Conservation (phyloP, 768 basidiomycete genomes). For the Pulveroboletus sp. region DNA sequence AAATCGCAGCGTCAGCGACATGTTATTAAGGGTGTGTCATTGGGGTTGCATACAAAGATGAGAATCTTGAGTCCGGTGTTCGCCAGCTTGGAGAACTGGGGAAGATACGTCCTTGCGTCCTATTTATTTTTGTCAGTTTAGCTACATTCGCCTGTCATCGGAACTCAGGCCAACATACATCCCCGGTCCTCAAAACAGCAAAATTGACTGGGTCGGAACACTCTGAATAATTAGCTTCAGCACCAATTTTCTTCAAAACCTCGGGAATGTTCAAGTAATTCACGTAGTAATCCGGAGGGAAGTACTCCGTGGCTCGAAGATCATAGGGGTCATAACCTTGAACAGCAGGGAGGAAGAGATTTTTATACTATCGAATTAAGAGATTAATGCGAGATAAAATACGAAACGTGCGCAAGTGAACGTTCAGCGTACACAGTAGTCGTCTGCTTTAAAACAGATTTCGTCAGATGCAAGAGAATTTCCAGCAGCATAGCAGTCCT, state of each 20-base stretch:
- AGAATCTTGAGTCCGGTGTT: slow-evolving; percentile 37
- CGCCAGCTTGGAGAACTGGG: slow-evolving; percentile 35
- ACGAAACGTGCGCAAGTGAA: too few relatives aligned
- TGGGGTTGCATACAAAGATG: slow-evolving; percentile 40
- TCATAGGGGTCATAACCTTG: slow-evolving; percentile 55
- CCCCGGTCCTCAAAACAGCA: slow-evolving; percentile 49
- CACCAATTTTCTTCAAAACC: slow-evolving; percentile 49
- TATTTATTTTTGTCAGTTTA: slow-evolving; percentile 1
- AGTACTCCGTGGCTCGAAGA: slow-evolving; percentile 52
- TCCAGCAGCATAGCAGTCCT: slow-evolving; percentile 57
- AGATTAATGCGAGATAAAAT: not conserved
- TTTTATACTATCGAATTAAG: slow-evolving; percentile 36
- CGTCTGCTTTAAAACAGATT: slow-evolving; percentile 50
- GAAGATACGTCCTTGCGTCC: slow-evolving; percentile 37
- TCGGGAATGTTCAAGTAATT: slow-evolving; percentile 38
- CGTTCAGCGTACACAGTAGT: slow-evolving; percentile 51
- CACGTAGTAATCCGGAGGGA: slow-evolving; percentile 58
- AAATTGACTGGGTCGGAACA: too few relatives aligned
- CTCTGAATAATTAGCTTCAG: slow-evolving; percentile 45
- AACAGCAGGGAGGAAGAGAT: slow-evolving; percentile 50
- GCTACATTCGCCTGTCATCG: not conserved
- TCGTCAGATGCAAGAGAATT: slow-evolving; percentile 41
- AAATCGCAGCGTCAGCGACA: not conserved
- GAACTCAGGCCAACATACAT: slow-evolving; percentile 42
- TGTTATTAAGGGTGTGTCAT: not conserved